These are phyloP conservation scores for Podaxis sp. DNA, from an alignment of 768 basidiomycete species.

Conservation along the genomic window DNA sequence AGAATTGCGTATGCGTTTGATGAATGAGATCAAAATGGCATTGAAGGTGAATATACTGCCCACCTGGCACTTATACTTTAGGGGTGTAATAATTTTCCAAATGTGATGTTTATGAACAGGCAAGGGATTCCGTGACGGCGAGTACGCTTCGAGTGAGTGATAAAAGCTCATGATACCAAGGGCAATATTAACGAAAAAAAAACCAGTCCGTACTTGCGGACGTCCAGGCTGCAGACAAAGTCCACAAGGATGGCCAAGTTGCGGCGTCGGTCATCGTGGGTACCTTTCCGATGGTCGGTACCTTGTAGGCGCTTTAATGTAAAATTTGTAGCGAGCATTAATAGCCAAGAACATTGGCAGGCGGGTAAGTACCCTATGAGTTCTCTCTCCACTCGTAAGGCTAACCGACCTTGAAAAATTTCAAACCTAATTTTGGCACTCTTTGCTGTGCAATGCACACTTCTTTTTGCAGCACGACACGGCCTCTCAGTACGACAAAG, in stretches of 20 bases:
- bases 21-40: conserved; percentile 56
- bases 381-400: no score
- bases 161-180: background rate
- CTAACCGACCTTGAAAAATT: background rate
- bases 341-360: conserved; percentile 57
- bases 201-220: conserved; percentile 67
- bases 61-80: background rate
- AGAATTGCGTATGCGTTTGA: conserved; percentile 57
- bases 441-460: background rate
- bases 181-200: background rate
- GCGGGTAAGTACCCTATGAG: conserved; percentile 45
- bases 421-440: background rate
- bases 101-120: background rate
- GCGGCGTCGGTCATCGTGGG: conserved; percentile 47
- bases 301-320: background rate
- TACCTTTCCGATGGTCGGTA: background rate
- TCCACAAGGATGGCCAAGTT: conserved; percentile 35
- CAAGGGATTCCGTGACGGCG: conserved; percentile 4
- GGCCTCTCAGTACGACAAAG: conserved; percentile 52
- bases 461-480: conserved; percentile 50
- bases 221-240: conserved; percentile 67
- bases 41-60: conserved; percentile 53
- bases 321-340: conserved; percentile 34
- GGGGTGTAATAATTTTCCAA: background rate
- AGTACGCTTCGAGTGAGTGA: conserved; percentile 5